Base-by-base conservation (phyloP, 1,139 yeast genomes). In the Sugiyamaella xylanicola region DNA sequence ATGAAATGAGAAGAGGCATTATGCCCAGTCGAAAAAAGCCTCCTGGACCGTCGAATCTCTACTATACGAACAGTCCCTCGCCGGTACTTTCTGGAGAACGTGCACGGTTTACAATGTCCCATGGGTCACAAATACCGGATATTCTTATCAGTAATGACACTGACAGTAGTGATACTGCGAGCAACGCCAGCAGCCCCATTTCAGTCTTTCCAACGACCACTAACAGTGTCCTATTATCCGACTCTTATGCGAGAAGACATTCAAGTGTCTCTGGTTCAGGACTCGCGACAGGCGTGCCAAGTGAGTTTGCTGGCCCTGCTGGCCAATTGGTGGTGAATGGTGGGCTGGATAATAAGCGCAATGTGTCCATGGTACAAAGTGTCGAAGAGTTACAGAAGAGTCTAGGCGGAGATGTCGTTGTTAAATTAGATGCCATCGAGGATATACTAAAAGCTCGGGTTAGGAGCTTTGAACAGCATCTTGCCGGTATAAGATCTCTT, bases 381-480 rank as follows among this genome's bases (percentile, higher is more conserved):
- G 59, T 63, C 15, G 53, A 40, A 36, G 55, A 57, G 13, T 45
- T 64, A 37, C 60, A 58, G 47, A 48, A 57, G 35, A 57, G 57
- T 37, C 56, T 64, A n/a, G 51, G 58, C 13, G 48, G 59, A 20
- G 66, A 64, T 41, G 62, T 63, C 3, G 61, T 64, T 2, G 50
- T 58, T 36, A 51, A 57, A 19, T 53, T 64, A 7, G 64, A 63
- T 27, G 37, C 54, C n/a, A 45, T 60, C 1, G 63, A 61, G 29
- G 54, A 50, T 13, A 54, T 53, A 11, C 49, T 64, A 32, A 53
- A 52, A 16, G 32, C 55, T 16, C 56, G 62, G 35, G 29, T 65
- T 25, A 58, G 53, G 13, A 52, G 56, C 16, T 57, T 65, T 15
- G 57, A 61, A 41, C 49, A 55, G 7, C 56, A 62, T n/a, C 56